Evolutionary conservation across 2,329 filamentous ascomycete species (phyloP), one percentile per base, ranked within the genome.

Genomic region (Ceratocystis eucalypticola): DNA sequence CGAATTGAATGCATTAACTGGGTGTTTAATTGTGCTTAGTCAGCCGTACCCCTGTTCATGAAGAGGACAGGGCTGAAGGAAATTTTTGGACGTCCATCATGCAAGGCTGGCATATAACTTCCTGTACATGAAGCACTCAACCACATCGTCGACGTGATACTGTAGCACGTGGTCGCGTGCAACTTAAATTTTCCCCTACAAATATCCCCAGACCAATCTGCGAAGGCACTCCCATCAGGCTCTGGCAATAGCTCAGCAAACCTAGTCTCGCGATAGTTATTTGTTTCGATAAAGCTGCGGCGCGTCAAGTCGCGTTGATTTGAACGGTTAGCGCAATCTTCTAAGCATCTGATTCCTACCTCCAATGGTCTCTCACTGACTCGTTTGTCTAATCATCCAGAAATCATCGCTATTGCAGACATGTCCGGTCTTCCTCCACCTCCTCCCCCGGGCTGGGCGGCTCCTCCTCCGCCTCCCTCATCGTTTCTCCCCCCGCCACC

Each of bases 401-500:
- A 64, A 55, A 53, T 55, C 30, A 48, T 55, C n/a, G 25, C 46
- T 10, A 15, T 41, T 5, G 2, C 25, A 59, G 68, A 69, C 71
- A 84, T 84, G 81, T 81, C 81, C 70, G 77, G 75, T 70, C 77
- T 79, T 71, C 77, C 75, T 66, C 81, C 80, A 61, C 82, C 82
- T 17, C 82, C 82, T 48, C 82, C 82, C 63, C 82, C 82, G 33
- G 81, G 82, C 68, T 84, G 81, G 81, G 76, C 77, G 0, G 77
- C 77, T 53, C 74, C 77, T 61, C 81, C 85, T 66, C 84, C 85
- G 71, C 80, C 81, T 33, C 80, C 81, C 22, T 80, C 80, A 33
- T 80, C 81, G 53, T 80, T 81, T 17, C 80, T 79, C 33, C 76
- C 82, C n/a, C 82, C 82, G 69, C 82, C 82, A 46, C 82, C 82